Base-by-base conservation (phyloP, 139 green algal genomes). In the Chlorella sp. region DNA sequence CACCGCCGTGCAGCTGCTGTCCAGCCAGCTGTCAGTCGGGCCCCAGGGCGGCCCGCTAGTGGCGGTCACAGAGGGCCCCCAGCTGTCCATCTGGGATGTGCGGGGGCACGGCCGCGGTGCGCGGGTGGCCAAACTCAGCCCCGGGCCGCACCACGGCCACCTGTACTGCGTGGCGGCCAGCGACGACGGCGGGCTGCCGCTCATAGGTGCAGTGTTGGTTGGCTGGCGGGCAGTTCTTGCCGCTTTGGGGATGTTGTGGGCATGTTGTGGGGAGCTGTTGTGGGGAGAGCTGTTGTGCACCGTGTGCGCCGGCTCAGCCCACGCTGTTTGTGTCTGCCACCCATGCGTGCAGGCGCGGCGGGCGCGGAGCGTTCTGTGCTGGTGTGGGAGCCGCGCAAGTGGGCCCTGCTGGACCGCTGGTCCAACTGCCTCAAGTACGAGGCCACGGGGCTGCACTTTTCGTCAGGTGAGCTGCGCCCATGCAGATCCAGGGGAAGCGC, bases 341-440 rank as follows among this genome's bases (percentile, higher is more conserved):
- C n/a, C n/a, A n/a, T n/a, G n/a, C n/a, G 46, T 69, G 65, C 81
- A 86, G 86, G 82, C 40, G 82, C 82, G 0, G 75, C 86, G 48
- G 86, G 86, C 17, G 75, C 26, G 28, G 86, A 90, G 46, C 73
- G 86, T 3, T 58, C 26, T 9, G 86, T 90, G 36, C 46, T 82
- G 40, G 81, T 90, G 43, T 90, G 69, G 65, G 86, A 90, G 43
- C 82, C 86, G 28, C 81, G 86, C 54, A 90, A 78, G 40, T 90
- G 86, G 86, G 51, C 41, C 17, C 64, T 69, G 40, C 77, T 90
- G 14, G 75, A 90, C 58, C 81, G 82, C 46, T 90, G 86, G 86
- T 74, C 44, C 51, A 85, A 87, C 82, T 85, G 76, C 65, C 43
- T 80, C 30, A 90, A 90, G 56, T 90, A 90, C 56, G 86, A 90